phyloP scores from a whole-genome alignment of 2,329 filamentous ascomycete genomes.

The Ceratocystis cubensis region DNA sequence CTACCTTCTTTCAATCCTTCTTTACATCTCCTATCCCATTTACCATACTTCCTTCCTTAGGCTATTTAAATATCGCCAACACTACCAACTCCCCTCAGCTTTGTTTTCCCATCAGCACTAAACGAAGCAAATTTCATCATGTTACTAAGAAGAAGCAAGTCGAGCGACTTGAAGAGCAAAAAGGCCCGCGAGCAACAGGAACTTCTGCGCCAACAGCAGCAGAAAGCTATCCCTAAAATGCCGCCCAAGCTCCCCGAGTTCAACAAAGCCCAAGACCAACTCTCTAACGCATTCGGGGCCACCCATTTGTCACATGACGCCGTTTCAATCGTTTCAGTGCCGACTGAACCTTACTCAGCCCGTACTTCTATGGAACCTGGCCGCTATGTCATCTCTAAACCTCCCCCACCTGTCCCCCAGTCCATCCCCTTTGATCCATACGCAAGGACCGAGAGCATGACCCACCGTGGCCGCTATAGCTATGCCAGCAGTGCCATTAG shows the following conservation, averaged over 20 bases:
- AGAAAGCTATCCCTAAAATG: slow-evolving; percentile 35
- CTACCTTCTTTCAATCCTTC: background rate
- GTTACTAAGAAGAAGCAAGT: slow-evolving; percentile 56
- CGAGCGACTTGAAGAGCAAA: slow-evolving; percentile 49
- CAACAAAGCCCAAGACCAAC: slow-evolving; percentile 36
- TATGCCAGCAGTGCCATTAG: slow-evolving; percentile 87
- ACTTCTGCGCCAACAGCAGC: slow-evolving; percentile 37
- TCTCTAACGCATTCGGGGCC: slow-evolving; percentile 34
- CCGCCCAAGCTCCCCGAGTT: slow-evolving; percentile 43
- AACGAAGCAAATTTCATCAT: slow-evolving; percentile 35
- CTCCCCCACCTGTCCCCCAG: slow-evolving; percentile 40
- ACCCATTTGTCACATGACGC: slow-evolving; percentile 50
- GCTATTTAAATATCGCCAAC: background rate
- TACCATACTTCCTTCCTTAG: too few relatives aligned
- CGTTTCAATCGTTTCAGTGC: slow-evolving; percentile 44
- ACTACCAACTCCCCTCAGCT: background rate
- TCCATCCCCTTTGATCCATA: slow-evolving; percentile 58
- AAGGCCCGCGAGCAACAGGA: slow-evolving; percentile 49
- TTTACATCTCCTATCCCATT: too few relatives aligned
- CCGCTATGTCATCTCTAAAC: slow-evolving; percentile 32
- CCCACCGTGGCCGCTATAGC: slow-evolving; percentile 87
- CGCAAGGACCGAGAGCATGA: slow-evolving; percentile 83
- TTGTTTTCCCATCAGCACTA: background rate
- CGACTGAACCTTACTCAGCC: slow-evolving; percentile 30
- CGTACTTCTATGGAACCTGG: slow-evolving; percentile 44